Base-by-base conservation (phyloP, 345 rosid genomes). In the Murraya koenigii region DNA sequence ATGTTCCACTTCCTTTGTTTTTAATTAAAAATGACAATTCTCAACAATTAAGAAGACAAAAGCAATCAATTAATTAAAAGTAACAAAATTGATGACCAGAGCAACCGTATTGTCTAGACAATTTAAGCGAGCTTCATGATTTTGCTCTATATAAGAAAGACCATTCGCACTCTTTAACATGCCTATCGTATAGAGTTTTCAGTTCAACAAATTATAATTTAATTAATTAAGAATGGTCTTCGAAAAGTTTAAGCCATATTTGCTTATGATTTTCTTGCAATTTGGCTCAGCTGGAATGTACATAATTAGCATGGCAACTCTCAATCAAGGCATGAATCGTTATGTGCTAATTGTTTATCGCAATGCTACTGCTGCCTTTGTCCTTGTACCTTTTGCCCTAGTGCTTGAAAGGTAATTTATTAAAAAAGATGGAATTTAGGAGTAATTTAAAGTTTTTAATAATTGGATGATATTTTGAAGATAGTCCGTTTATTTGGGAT, bases 321-420 rank as follows among this genome's bases (percentile, higher is more conserved):
- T 90, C n/a, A 90, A 85, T 47, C 86, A 81, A 32, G 97, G 98
- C 81, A 93, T 91, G 90, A 93, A 90, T 69, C 88, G 91, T 33
- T 88, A 90, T 67, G 93, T 91, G 26, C 85, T 90, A 11, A 81
- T 95, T 54, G 94, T 89, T 61, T 95, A 91, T 68, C 92, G 95
- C 56, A 93, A 95, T 74, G 87, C 80, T 23, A 60, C 93, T 22
- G 95, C 95, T n/a, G 89, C 97, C 28, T 83, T 93, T 52, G 85
- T 82, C 11, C 89, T 95, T 11, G 93, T 91, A 23, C 95, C 97
- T 71, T 90, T 95, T 62, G 97, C 98, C 8, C 79, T 93, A 17
- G 8, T 91, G 80, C 68, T 92, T 7, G 98, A 93, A 81, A 88
- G 95, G 55, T 52, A 52, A 52, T 52, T 52, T 52, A 5, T 17